These are phyloP conservation scores for Dictyophora rubrovolvata DNA, from an alignment of 768 basidiomycete genomes.

Conservation along the genomic window DNA sequence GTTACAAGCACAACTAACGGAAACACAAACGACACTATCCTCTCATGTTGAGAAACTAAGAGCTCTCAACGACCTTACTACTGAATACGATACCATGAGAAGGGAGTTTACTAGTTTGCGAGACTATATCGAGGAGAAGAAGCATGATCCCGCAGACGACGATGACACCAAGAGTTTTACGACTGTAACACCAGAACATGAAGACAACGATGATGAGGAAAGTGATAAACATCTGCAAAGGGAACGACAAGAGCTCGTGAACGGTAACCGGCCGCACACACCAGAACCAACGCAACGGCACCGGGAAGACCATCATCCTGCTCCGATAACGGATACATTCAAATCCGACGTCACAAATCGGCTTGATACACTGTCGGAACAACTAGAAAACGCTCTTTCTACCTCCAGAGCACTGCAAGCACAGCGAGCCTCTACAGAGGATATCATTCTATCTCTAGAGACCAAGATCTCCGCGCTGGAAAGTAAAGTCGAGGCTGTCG, in stretches of 20 bases:
- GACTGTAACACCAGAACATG: constrained; percentile 44
- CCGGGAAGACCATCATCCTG: background rate
- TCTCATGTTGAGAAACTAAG: constrained; percentile 75
- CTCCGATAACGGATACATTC: constrained; percentile 11
- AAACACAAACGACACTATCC: constrained; percentile 71
- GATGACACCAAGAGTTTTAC: constrained; percentile 63
- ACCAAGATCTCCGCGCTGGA: constrained; percentile 56
- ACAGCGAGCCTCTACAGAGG: constrained; percentile 69
- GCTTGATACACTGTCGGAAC: constrained; percentile 50
- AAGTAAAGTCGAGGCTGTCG: background rate
- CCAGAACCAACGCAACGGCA: constrained; percentile 55
- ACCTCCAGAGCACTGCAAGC: constrained; percentile 64
- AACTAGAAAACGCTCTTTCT: constrained; percentile 67
- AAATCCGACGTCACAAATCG: constrained; percentile 47
- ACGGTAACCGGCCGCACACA: constrained; percentile 58
- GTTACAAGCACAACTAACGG: constrained; percentile 73
- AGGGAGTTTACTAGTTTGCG: constrained; percentile 64
- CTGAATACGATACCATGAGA: constrained; percentile 78
- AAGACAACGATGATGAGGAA: constrained; percentile 50
- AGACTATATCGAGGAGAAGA: constrained; percentile 59
- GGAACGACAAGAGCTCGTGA: constrained; percentile 43
- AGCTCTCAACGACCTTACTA: constrained; percentile 32
- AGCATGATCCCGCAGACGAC: constrained; percentile 49
- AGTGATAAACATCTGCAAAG: constrained; percentile 63
- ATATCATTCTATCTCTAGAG: constrained; percentile 60